Conservation (phyloP, 2,329 filamentous ascomycete species). For the Colletotrichum camelliae region DNA sequence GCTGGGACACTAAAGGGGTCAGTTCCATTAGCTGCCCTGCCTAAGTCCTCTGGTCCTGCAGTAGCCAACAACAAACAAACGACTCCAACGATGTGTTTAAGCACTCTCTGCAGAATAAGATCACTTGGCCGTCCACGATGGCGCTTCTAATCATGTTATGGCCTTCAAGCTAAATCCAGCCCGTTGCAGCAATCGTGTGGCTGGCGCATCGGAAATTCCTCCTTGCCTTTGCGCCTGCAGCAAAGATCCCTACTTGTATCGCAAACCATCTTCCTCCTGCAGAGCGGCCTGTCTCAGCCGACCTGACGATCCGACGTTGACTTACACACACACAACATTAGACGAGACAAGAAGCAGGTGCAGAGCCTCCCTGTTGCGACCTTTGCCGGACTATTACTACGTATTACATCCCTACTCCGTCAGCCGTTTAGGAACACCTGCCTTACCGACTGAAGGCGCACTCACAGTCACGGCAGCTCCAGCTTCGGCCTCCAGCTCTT, state of each 20-base stretch:
- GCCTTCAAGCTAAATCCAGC: background rate
- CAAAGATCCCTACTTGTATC: background rate
- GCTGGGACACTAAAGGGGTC: constrained; percentile 16
- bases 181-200: background rate
- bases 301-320: constrained; percentile 5
- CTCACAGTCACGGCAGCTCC: background rate
- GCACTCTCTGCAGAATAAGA: background rate
- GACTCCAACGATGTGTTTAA: background rate
- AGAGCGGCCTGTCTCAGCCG: background rate
- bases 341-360: background rate
- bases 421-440: background rate
- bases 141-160: background rate
- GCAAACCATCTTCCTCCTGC: background rate
- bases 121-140: background rate
- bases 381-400: background rate
- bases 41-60: background rate
- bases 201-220: background rate
- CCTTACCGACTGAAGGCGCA: background rate
- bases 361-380: background rate
- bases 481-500: background rate
- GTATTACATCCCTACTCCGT: background rate
- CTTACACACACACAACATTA: background rate
- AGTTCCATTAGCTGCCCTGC: background rate
- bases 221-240: background rate
- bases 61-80: background rate